Evolutionary conservation across 208 protist genomes (phyloP), one percentile per base, ranked within the genome.

Genomic region (Balamuthia mandrillaris): DNA sequence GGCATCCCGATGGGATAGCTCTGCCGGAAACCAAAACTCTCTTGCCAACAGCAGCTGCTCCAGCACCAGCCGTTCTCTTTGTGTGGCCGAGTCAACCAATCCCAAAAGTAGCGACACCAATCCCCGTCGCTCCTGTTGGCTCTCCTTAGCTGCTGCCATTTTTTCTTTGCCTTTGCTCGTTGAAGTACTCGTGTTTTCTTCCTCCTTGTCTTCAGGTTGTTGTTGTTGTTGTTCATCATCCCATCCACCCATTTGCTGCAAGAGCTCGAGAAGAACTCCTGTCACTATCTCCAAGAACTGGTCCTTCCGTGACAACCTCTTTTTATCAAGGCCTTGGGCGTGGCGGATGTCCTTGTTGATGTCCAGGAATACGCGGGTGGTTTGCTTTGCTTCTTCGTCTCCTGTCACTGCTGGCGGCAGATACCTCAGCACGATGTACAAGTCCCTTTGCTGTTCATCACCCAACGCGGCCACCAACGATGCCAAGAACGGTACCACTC

Each of bases 41-140:
- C 45, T 60, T 2, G 31, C 47, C 70, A 79, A 35, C 47, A 79
- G 70, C 39, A 79, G 70, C 70, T 79, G 70, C 27, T 79, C 70
- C 70, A 79, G 54, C 29, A 79, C 70, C 4, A 79, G 70, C 27
- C 70, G 70, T 16, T 61, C 21, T 0, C 47, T 14, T 14, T 79
- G n/a, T n/a, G n/a, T n/a, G n/a, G n/a, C 70, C 14, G 16, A 33
- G 12, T 54, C 29, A 0, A 24, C 70, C 47, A 60, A 29, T 14
- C 47, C 39, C 29, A 29, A 18, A 12, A 79, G 16, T 5, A 79
- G 47, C 5, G 70, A 79, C 7, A 49, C 70, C 47, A 42, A 42
- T 21, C 54, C 45, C 9, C 70, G 41, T 2, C 18, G 31, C 4
- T 21, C 18, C 4, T 49, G 24, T 14, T 9, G 14, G 58, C 16